Percentiles rank a stretch among this genome's conserved stretches.
Conservation (phyloP, 306 rosid species). For the cucumber (Cucumis sativus) region Cucumber_9930_V3 NC_026655.2:29612501-29613000, state of each 20-base stretch:
- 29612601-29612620: neutral
- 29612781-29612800: slow-evolving; percentile 80
- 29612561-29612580: neutral
- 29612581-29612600: neutral
- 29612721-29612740: slow-evolving; percentile 1
- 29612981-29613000: neutral
- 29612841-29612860: slow-evolving; percentile 50
- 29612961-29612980: slow-evolving; percentile 16
- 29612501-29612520: neutral
- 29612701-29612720: neutral
- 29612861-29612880: slow-evolving; percentile 46
- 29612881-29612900: slow-evolving; percentile 41
- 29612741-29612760: neutral
- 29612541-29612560: neutral
- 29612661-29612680: neutral
- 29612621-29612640: neutral
- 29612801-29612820: slow-evolving; percentile 73
- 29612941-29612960: slow-evolving; percentile 31
- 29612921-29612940: slow-evolving; percentile 90
- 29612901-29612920: slow-evolving; percentile 82
- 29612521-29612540: neutral
- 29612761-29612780: neutral
- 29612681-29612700: neutral
- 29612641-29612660: neutral
- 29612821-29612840: slow-evolving; percentile 41